Conservation (phyloP, 2,329 filamentous ascomycete genomes). For the Stachybotrys chlorohalonatus region DNA sequence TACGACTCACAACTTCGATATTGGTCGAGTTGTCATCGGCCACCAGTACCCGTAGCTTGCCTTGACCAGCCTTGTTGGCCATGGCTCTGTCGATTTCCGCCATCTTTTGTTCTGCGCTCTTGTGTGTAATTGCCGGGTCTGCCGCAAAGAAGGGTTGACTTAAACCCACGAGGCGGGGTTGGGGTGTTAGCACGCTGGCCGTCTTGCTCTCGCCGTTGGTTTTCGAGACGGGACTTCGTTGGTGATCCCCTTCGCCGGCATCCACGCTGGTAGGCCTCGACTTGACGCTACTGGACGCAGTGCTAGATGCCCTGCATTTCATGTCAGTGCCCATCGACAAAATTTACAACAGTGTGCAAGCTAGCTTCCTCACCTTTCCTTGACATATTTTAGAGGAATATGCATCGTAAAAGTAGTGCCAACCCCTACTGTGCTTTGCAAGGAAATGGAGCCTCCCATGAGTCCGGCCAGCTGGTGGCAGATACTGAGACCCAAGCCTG, state of each 20-base stretch:
- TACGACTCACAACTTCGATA: constrained; percentile 48
- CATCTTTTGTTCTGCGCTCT: constrained; percentile 47
- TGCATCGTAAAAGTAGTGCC: constrained; percentile 77
- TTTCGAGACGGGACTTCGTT: constrained; percentile 17
- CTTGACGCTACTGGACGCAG: constrained; percentile 42
- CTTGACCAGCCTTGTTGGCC: constrained; percentile 46
- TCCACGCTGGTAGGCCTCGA: constrained; percentile 40
- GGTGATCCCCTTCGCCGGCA: constrained; percentile 28
- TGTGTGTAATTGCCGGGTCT: constrained; percentile 21
- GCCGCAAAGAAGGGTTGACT: constrained; percentile 72
- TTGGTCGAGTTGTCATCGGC: constrained; percentile 62
- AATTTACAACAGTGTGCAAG: neutral
- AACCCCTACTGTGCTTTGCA: constrained; percentile 62
- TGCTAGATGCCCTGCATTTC: constrained; percentile 37
- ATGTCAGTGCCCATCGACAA: neutral
- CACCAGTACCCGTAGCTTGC: constrained; percentile 72
- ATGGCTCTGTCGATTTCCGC: constrained; percentile 57
- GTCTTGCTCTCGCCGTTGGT: constrained; percentile 18
- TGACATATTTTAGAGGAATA: constrained; percentile 71
- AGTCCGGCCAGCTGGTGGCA: constrained; percentile 76
- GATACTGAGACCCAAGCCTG: constrained; percentile 80
- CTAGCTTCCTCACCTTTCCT: constrained; percentile 37
- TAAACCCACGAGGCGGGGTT: constrained; percentile 73
- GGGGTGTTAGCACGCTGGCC: constrained; percentile 44
- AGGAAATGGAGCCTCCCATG: constrained; percentile 69